Conservation (phyloP, 2,329 filamentous ascomycete species). For the Aureobasidium mangrovei region DNA sequence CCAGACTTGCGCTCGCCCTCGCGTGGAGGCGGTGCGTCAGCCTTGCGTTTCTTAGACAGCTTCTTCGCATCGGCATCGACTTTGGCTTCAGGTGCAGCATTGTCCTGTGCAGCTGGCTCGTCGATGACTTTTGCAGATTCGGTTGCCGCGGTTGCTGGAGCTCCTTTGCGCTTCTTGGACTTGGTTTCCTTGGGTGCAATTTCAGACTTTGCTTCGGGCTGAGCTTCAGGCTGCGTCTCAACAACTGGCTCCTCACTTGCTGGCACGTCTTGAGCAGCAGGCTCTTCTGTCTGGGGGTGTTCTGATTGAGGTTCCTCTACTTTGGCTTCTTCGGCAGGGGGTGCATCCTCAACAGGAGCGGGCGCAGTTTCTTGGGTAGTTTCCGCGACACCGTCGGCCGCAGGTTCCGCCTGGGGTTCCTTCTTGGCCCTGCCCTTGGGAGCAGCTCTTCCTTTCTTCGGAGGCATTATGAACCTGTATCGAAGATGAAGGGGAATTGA, state of each 20-base stretch:
- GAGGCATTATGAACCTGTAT: constrained; percentile 14
- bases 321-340: neutral
- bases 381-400: constrained; percentile 2
- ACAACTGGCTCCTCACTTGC: neutral
- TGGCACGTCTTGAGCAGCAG: neutral
- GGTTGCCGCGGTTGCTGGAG: neutral
- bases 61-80: constrained; percentile 11
- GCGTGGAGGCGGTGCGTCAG: constrained; percentile 15
- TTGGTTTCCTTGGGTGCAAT: neutral
- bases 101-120: neutral
- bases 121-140: neutral
- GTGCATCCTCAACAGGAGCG: neutral
- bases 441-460: constrained; percentile 15
- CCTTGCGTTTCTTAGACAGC: constrained; percentile 21
- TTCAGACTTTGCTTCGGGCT: neutral
- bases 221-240: neutral
- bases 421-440: constrained; percentile 11
- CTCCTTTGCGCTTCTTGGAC: constrained; percentile 12
- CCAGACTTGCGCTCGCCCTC: constrained; percentile 24
- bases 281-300: neutral
- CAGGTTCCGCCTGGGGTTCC: neutral
- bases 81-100: neutral
- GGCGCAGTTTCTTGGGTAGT: neutral
- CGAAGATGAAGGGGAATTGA: neutral
- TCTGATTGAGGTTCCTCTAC: neutral